Conservation (phyloP, 106 monocot genomes). For the Amphibolis antarctica region DNA sequence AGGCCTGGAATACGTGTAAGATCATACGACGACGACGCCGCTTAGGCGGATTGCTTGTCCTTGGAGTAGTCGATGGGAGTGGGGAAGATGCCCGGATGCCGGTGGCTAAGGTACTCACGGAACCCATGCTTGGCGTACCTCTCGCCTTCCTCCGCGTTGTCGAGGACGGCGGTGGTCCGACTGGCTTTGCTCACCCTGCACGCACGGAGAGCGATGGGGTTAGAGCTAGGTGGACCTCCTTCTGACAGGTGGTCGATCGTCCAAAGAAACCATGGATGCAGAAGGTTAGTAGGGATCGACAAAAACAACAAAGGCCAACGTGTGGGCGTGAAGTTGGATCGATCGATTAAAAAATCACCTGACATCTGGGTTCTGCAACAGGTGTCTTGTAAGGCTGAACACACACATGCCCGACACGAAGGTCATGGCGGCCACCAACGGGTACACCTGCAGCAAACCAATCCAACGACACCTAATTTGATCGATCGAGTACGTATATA, state of each 20-base stretch:
- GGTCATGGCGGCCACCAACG: conserved; percentile 66
- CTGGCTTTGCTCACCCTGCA: conserved; percentile 8
- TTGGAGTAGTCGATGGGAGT: conserved; percentile 8
- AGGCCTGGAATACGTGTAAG: no score
- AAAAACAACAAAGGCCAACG: no score
- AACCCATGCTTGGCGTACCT: conserved; percentile 14
- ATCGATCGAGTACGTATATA: no score
- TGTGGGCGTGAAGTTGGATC: no score
- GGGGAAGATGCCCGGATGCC: conserved; percentile 13
- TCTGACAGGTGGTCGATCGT: no score
- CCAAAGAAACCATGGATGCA: no score
- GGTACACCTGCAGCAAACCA: conserved; percentile 39
- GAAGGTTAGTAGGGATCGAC: no score
- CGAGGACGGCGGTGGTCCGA: conserved; percentile 6
- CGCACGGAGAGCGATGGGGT: background rate
- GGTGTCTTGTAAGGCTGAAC: conserved; percentile 53
- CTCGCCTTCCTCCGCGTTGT: conserved; percentile 18
- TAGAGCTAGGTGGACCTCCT: background rate
- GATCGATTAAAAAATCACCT: no score
- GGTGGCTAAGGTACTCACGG: conserved; percentile 11
- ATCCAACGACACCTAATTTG: no score
- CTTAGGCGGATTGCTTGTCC: background rate
- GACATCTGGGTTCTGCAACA: conserved; percentile 61
- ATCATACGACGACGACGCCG: background rate
- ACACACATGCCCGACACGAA: conserved; percentile 47